Base-by-base conservation (phyloP, 768 basidiomycete genomes). In the Lactarius evosmus region DNA sequence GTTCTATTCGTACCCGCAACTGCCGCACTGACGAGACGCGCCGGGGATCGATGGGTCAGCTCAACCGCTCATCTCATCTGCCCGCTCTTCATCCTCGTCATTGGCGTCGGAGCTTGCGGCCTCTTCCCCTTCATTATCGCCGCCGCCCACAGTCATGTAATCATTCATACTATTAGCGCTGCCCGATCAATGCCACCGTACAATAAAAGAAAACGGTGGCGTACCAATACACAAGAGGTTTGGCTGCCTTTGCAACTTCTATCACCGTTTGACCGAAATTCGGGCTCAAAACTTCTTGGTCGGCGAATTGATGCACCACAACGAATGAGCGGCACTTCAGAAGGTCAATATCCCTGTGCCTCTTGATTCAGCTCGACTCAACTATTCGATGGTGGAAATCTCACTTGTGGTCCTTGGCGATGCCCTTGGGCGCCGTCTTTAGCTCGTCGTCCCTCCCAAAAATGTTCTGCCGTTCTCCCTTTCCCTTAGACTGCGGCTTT, bases 371-470 rank as follows among this genome's bases (percentile, higher is more conserved):
- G 36, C 22, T 49, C 40, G 12, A 49, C 58, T n/a, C 46, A 19
- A 41, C 22, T 32, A 25, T 14, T 19, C 22, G 0, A 4, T 40
- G 22, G 22, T 30, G 25, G 55, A 30, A 29, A 11, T 70, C 80
- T 19, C 60, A 91, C 90, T 80, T 79, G 72, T 98, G 94, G 33
- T 81, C 81, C 75, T 94, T 98, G 57, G 84, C 83, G 9, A 96
- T 76, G 0, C 94, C 95, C 71, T 97, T 98, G 1, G 95, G 95
- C 6, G 94, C 92, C 0, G 85, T 85, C 77, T 97, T 98, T 33
- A 97, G 77, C 72, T 93, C 88, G 69, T 93, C 95, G 2, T 95
- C 93, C 61, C 75, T 72, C 0, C 96, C 95, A 73, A 95, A 99
- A 2, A 99, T 84, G 70, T 81, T 96, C 71, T 82, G 82, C 56